Evolutionary conservation across 2,329 filamentous ascomycete genomes (phyloP).

Genomic region (Teratosphaeria destructans): DNA sequence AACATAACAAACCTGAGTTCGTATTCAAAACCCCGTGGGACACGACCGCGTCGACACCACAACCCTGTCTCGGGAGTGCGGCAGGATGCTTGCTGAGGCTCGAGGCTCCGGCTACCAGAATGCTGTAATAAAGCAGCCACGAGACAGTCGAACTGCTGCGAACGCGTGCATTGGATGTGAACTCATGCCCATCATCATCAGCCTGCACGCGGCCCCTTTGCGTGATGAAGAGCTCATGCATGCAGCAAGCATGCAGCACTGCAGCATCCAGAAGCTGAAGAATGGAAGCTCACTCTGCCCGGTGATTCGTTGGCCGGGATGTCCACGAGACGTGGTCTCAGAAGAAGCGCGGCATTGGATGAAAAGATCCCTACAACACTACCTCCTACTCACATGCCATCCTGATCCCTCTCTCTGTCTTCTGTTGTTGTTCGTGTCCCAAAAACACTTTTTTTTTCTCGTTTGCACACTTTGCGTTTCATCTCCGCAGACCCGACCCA

Average conservation of each 20-base stretch:
- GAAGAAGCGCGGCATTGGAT: background rate
- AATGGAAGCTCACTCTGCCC: background rate
- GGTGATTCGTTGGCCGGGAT: background rate
- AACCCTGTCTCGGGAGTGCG: background rate
- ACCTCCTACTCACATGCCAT: background rate
- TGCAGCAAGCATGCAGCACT: no score
- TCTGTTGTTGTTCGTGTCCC: background rate
- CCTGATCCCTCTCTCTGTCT: background rate
- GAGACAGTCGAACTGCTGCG: background rate
- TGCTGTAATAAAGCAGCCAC: background rate
- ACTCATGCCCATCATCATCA: background rate
- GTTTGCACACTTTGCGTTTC: background rate
- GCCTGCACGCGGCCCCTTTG: background rate
- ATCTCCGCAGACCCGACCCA: background rate
- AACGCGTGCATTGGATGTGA: background rate
- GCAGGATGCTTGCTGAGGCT: background rate
- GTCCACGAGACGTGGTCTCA: background rate
- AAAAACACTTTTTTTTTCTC: background rate
- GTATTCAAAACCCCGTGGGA: background rate
- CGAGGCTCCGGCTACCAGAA: background rate
- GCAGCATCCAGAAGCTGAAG: background rate
- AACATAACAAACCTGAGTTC: background rate
- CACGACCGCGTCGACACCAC: background rate
- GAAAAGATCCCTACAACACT: background rate
- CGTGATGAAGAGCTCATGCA: background rate